Evolutionary conservation across 805 yeast species (phyloP).

Genomic region (Metschnikowia borealis): DNA sequence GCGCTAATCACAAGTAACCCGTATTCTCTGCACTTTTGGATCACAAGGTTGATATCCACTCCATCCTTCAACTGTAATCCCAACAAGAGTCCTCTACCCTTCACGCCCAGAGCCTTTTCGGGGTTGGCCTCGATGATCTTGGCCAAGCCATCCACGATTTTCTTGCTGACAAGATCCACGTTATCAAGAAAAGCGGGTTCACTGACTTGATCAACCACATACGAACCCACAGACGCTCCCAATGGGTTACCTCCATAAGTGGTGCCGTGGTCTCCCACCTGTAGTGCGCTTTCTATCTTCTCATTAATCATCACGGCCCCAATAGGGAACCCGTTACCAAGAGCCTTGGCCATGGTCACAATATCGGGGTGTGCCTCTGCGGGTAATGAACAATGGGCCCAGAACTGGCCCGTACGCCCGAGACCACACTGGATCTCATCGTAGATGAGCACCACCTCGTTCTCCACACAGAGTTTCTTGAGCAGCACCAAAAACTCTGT

Average conservation of each 20-base stretch:
- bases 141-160: constrained; percentile 49
- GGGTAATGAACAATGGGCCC: constrained; percentile 85
- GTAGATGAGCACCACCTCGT: constrained; percentile 74
- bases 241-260: constrained; percentile 97
- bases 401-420: constrained; percentile 85
- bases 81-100: constrained; percentile 85
- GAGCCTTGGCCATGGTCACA: constrained; percentile 89
- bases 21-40: constrained; percentile 64
- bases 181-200: constrained; percentile 53
- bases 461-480: constrained; percentile 60
- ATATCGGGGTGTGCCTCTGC: constrained; percentile 90
- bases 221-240: constrained; percentile 75
- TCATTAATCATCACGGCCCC: constrained; percentile 90
- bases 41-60: constrained; percentile 59
- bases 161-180: constrained; percentile 59
- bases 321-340: constrained; percentile 95
- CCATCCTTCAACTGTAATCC: constrained; percentile 67
- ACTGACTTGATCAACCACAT: constrained; percentile 69
- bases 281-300: constrained; percentile 63
- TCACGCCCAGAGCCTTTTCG: constrained; percentile 57
- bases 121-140: constrained; percentile 55
- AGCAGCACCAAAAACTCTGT: constrained; percentile 61
- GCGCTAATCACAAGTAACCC: constrained; percentile 88
- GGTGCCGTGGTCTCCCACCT: constrained; percentile 96
- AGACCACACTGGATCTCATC: constrained; percentile 98